Percentiles rank a stretch among this genome's conserved stretches.
phyloP scores from a whole-genome alignment of 1,284 basidiomycete species.

The Athelia psychrophila region DNA sequence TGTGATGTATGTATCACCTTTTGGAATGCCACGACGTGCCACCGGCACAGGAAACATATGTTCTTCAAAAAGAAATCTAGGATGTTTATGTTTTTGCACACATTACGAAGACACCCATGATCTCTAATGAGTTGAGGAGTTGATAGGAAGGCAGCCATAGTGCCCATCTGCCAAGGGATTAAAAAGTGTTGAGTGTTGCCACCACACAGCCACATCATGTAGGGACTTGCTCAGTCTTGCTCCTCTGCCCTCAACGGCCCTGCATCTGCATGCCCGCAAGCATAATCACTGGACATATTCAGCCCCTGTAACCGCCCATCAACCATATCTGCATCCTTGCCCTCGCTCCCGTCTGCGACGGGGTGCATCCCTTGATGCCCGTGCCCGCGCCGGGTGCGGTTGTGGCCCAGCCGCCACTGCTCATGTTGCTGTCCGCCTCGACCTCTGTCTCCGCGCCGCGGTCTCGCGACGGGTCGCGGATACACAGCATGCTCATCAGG shows the following conservation, averaged over 20 bases:
- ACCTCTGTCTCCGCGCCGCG: conserved; percentile 56
- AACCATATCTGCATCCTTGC: conserved; percentile 23
- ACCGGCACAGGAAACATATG: too few species aligned
- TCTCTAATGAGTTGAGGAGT: too few species aligned
- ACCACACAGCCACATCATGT: too few species aligned
- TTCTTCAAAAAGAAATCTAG: too few species aligned
- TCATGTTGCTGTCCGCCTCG: conserved; percentile 36
- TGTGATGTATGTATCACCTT: too few species aligned
- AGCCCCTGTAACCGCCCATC: conserved; percentile 15
- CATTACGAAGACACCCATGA: too few species aligned
- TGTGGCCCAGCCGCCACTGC: conserved; percentile 7
- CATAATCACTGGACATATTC: conserved; percentile 2
- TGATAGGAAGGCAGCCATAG: too few species aligned
- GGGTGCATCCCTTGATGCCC: conserved; percentile 5
- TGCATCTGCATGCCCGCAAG: conserved; percentile 11
- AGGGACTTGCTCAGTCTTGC: too few species aligned
- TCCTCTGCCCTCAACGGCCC: conserved; percentile 13
- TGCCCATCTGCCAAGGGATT: too few species aligned
- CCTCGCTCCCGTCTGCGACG: conserved; percentile 7
- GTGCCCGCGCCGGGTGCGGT: conserved; percentile 12
- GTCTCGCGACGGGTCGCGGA: conserved; percentile 14
- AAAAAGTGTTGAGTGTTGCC: too few species aligned
- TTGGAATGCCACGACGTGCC: too few species aligned
- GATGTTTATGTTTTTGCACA: too few species aligned
- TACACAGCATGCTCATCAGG: conserved; percentile 2